Conservation (phyloP, 2,329 filamentous ascomycete species). For the Microsporum canis region DNA sequence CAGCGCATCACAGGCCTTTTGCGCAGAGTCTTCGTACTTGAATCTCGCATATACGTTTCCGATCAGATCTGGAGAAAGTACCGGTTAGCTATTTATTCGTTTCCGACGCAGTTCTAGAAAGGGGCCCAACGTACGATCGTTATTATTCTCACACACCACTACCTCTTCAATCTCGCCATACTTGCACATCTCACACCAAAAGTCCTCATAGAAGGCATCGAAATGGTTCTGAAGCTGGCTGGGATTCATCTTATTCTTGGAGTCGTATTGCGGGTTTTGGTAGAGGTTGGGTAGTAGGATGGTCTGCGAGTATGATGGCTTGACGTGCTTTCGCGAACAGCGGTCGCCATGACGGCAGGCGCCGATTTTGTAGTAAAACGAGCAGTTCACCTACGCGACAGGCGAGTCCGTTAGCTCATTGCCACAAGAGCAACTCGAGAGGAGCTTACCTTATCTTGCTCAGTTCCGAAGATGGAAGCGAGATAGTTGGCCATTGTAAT, state of each 20-base stretch:
- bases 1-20: constrained; percentile 84
- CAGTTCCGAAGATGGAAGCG: constrained; percentile 97
- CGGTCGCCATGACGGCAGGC: constrained; percentile 97
- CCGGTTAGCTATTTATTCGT: constrained; percentile 10
- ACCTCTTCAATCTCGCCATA: constrained; percentile 96
- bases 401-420: constrained; percentile 13
- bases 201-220: constrained; percentile 98
- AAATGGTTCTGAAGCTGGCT: constrained; percentile 98
- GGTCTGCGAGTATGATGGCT: constrained; percentile 94
- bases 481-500: constrained; percentile 85
- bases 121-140: constrained; percentile 58
- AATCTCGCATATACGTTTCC: constrained; percentile 99
- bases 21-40: constrained; percentile 97
- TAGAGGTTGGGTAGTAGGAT: constrained; percentile 98
- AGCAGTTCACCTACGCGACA: constrained; percentile 65
- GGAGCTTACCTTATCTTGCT: constrained; percentile 68
- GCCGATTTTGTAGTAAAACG: constrained; percentile 99
- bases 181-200: constrained; percentile 99
- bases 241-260: constrained; percentile 92
- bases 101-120: constrained; percentile 14
- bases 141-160: constrained; percentile 98
- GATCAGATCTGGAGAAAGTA: constrained; percentile 58
- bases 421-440: not conserved
- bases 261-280: constrained; percentile 95
- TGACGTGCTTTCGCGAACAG: constrained; percentile 97